Evolutionary conservation across 306 rosid species (phyloP).

Genomic region (Heteromeles arbutifolia): DNA sequence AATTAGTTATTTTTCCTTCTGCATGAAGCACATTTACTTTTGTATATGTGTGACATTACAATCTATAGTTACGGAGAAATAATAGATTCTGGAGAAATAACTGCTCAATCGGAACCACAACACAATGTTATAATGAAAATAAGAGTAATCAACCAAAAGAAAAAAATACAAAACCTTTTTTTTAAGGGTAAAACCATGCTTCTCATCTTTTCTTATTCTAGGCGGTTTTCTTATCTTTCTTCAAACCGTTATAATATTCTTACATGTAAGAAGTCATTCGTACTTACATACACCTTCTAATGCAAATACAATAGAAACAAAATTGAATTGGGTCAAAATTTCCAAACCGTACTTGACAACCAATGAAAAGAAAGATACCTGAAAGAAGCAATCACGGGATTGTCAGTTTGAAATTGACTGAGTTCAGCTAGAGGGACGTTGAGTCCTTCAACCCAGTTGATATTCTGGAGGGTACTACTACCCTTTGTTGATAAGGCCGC

Average conservation of each 20-base stretch:
- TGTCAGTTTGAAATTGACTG: conserved; percentile 24
- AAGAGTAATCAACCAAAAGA: background rate
- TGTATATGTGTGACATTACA: background rate
- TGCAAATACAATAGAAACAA: background rate
- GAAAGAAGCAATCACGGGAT: conserved; percentile 33
- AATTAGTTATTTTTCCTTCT: too few species aligned
- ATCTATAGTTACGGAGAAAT: background rate
- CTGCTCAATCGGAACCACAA: background rate
- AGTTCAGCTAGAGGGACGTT: conserved; percentile 43
- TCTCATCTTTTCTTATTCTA: background rate
- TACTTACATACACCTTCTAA: too few species aligned
- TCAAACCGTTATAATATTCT: background rate
- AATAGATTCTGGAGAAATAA: background rate
- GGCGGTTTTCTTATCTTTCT: background rate
- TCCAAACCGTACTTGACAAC: background rate
- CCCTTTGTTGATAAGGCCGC: conserved; percentile 15
- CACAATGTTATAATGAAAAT: background rate
- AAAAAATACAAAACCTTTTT: too few species aligned
- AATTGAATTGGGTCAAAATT: background rate
- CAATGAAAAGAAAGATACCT: conserved; percentile 16
- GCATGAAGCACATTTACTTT: too few species aligned
- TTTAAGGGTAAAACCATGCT: too few species aligned
- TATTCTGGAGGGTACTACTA: conserved; percentile 5
- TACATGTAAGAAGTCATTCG: background rate
- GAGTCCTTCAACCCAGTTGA: conserved; percentile 63